A percentile compares a stretch with the other conserved stretches of the same genome.
These are phyloP conservation scores for Tinospora cordifolia DNA, from an alignment of 164 flowering plant species.

Conservation along the genomic window DNA sequence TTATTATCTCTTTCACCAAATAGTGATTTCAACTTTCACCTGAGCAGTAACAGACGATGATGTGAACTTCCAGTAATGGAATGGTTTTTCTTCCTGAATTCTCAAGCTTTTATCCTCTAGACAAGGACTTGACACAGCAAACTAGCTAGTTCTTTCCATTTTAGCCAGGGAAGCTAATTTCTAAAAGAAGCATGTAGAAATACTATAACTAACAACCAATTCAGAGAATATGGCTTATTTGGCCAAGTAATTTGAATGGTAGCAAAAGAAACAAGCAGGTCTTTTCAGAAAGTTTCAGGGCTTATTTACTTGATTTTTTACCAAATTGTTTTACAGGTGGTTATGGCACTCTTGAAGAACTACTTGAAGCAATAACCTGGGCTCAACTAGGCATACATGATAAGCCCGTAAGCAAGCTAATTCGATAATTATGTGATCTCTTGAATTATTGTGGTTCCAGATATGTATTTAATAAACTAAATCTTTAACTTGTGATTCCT, in stretches of 20 bases:
- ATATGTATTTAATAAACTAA: neutral
- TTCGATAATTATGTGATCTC: neutral
- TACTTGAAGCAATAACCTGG: conserved; percentile 68
- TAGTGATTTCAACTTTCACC: conserved; percentile 30
- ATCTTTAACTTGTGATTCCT: neutral
- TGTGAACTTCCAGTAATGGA: conserved; percentile 16
- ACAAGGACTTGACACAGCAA: conserved; percentile 14
- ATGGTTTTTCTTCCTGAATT: conserved; percentile 9
- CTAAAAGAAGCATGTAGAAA: neutral
- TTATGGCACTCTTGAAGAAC: conserved; percentile 68
- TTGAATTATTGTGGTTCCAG: neutral
- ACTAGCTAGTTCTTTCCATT: conserved; percentile 9
- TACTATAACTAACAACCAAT: neutral
- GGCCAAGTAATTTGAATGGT: neutral
- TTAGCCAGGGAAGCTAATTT: neutral
- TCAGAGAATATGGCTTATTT: neutral
- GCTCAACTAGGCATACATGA: conserved; percentile 72
- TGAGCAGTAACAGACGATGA: conserved; percentile 18
- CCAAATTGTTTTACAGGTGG: conserved; percentile 34
- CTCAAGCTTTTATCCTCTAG: neutral
- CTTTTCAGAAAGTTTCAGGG: too few relatives aligned
- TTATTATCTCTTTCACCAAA: conserved; percentile 23
- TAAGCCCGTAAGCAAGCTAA: conserved; percentile 42
- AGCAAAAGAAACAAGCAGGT: neutral
- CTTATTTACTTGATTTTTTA: too few relatives aligned